Conservation (phyloP, 306 rosid genomes). For the Mimosa pudica region DNA sequence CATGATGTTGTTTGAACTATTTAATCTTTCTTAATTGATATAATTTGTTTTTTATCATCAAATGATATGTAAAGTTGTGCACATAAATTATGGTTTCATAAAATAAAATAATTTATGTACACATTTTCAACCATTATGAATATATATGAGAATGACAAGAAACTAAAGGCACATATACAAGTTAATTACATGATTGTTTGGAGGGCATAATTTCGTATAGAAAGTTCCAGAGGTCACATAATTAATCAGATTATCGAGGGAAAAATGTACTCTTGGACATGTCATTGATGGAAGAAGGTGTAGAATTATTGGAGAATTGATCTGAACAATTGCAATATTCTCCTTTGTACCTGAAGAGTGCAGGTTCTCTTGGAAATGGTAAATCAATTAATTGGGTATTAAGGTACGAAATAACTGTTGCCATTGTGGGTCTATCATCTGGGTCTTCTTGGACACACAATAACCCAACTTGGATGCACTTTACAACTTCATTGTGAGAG, state of each 20-base stretch:
- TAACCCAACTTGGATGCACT: conserved; percentile 35
- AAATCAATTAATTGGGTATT: conserved; percentile 16
- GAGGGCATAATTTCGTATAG: background rate
- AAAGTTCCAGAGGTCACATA: background rate
- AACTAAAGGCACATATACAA: background rate
- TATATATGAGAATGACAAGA: background rate
- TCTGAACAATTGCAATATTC: background rate
- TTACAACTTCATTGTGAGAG: conserved; percentile 37
- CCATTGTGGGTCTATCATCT: conserved; percentile 39
- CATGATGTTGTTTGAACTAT: no score
- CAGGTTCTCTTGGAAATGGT: conserved; percentile 36
- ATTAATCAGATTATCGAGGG: conserved; percentile 17
- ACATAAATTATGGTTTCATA: background rate
- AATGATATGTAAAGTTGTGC: background rate
- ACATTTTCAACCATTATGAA: background rate
- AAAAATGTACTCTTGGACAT: conserved; percentile 25
- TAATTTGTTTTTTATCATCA: no score
- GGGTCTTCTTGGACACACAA: conserved; percentile 36
- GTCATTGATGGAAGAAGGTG: conserved; percentile 31
- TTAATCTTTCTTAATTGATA: no score
- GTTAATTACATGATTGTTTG: background rate
- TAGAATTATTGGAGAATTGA: conserved; percentile 15
- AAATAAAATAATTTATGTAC: background rate
- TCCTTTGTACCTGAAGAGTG: conserved; percentile 1
- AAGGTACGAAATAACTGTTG: conserved; percentile 24